These are phyloP conservation scores for Cladophialophora yegresii DNA, from an alignment of 2,329 filamentous ascomycete genomes.

Conservation along the genomic window DNA sequence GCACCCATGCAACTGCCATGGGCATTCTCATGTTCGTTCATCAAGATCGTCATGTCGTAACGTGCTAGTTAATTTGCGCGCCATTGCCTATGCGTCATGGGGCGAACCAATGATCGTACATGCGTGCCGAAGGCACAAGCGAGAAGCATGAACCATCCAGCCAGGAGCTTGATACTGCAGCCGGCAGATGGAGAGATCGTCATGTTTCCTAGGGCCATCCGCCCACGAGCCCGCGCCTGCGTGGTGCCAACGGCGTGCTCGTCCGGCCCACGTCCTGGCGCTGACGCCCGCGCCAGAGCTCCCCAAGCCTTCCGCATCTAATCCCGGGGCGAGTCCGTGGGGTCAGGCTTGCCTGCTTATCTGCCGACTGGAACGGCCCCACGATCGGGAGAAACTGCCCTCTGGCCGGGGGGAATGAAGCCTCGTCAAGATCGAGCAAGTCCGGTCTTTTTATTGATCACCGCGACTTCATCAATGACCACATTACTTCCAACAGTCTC, in stretches of 20 bases:
- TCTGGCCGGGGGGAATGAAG: background rate
- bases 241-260: background rate
- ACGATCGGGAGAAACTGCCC: conserved; percentile 7
- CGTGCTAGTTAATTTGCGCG: background rate
- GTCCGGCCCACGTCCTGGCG: background rate
- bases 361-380: conserved; percentile 11
- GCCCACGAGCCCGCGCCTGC: too few species aligned
- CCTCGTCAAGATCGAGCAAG: conserved; percentile 8
- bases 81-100: background rate
- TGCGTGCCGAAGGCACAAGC: background rate
- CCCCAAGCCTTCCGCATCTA: background rate
- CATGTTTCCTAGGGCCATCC: background rate
- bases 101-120: conserved; percentile 1
- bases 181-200: background rate
- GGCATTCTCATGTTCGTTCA: background rate
- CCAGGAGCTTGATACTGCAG: background rate
- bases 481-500: background rate
- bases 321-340: background rate
- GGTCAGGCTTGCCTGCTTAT: conserved; percentile 13
- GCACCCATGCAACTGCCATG: background rate
- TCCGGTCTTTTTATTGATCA: background rate
- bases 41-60: background rate
- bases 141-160: background rate
- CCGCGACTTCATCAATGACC: background rate
- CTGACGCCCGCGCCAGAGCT: background rate